Percentiles rank a stretch among this genome's conserved stretches.
Evolutionary conservation across 768 basidiomycete species (phyloP).

Genomic region (Russula ochroleuca): DNA sequence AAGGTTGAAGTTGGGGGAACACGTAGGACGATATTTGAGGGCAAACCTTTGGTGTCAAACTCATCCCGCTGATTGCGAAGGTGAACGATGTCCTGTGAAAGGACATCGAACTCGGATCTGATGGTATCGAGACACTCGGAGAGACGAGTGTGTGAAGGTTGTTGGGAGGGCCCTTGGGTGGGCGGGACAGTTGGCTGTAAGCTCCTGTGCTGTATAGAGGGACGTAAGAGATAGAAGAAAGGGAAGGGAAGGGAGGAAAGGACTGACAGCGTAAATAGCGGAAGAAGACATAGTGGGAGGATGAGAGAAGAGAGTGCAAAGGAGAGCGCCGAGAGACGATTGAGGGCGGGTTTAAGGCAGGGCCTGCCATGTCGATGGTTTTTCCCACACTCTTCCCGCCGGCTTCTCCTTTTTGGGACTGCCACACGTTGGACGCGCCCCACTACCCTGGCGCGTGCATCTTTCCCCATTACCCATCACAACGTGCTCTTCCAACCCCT

Average conservation of each 20-base stretch:
- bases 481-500: too few species aligned
- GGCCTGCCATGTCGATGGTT: background rate
- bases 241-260: background rate
- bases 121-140: slow-evolving; percentile 79
- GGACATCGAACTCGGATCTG: slow-evolving; percentile 76
- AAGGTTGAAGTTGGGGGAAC: slow-evolving; percentile 6
- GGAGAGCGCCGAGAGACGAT: slow-evolving; percentile 23
- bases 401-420: slow-evolving; percentile 20
- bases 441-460: background rate
- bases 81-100: slow-evolving; percentile 61
- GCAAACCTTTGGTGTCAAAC: slow-evolving; percentile 81
- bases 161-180: slow-evolving; percentile 33
- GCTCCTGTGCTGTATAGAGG: slow-evolving; percentile 38
- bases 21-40: background rate
- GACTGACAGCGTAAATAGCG: slow-evolving; percentile 32
- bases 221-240: background rate
- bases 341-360: slow-evolving; percentile 22
- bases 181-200: slow-evolving; percentile 41
- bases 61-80: slow-evolving; percentile 82
- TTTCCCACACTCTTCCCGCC: slow-evolving; percentile 13
- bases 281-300: slow-evolving; percentile 31
- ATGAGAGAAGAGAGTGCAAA: slow-evolving; percentile 23
- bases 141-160: slow-evolving; percentile 43
- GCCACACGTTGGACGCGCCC: background rate
- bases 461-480: too few species aligned